A percentile compares a stretch with the other conserved stretches of the same genome.
These are phyloP conservation scores for Amanita phalloides DNA, from an alignment of 768 basidiomycete genomes.

Conservation along the genomic window DNA sequence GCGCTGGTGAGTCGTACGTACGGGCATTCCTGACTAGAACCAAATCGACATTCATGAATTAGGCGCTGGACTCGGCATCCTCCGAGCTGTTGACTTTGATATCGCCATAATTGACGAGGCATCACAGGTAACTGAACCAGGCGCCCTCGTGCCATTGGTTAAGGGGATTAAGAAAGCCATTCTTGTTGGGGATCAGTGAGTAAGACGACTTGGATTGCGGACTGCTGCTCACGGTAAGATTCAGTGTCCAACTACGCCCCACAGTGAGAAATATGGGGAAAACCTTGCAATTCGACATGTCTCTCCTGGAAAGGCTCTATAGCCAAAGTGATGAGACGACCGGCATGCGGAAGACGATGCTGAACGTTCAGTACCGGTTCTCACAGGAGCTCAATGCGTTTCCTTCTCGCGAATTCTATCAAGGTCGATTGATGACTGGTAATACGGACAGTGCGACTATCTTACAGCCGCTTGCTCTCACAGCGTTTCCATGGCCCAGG, in stretches of 20 bases:
- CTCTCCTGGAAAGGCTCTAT: constrained; percentile 51
- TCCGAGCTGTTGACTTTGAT: constrained; percentile 46
- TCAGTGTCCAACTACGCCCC: constrained; percentile 57
- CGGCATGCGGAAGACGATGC: constrained; percentile 46
- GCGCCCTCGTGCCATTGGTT: constrained; percentile 54
- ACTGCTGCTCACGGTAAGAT: background rate
- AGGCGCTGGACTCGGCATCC: constrained; percentile 47
- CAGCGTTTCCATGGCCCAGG: constrained; percentile 50
- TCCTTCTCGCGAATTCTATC: constrained; percentile 56
- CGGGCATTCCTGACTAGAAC: background rate
- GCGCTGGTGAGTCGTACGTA: constrained; percentile 29
- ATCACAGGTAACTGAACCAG: constrained; percentile 60
- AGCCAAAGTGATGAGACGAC: constrained; percentile 18
- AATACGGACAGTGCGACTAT: constrained; percentile 22
- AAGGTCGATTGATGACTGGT: constrained; percentile 38
- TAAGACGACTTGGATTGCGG: background rate
- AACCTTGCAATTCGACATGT: constrained; percentile 46
- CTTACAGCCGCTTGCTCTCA: constrained; percentile 24
- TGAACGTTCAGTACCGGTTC: constrained; percentile 62
- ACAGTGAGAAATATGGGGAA: constrained; percentile 51
- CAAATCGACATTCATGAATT: background rate
- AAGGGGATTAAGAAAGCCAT: constrained; percentile 50
- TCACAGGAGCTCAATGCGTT: constrained; percentile 46
- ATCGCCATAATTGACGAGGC: constrained; percentile 62
- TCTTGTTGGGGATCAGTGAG: constrained; percentile 64